A percentile compares a stretch with the other conserved stretches of the same genome.
Conservation (phyloP, 2,329 filamentous ascomycete species). For the Trichoderma koningiopsis region DNA sequence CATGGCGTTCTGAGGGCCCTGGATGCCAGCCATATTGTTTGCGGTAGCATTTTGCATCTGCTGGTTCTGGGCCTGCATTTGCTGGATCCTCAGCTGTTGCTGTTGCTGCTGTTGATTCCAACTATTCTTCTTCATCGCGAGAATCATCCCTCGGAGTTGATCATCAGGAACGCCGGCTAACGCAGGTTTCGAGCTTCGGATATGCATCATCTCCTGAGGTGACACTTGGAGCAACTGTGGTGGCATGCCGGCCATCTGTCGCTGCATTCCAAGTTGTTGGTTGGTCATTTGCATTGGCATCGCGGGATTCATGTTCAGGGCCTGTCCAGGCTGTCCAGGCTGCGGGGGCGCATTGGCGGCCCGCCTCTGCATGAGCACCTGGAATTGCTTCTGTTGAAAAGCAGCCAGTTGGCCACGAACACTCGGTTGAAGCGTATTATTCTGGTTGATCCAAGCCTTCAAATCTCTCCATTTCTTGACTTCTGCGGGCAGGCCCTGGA, state of each 20-base stretch:
- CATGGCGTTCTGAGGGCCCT: conserved; percentile 54
- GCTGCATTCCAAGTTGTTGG: conserved; percentile 35
- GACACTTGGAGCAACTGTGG: conserved; percentile 39
- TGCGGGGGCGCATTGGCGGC: conserved; percentile 35
- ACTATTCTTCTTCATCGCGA: conserved; percentile 39
- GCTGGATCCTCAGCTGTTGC: conserved; percentile 40
- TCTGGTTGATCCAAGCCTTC: conserved; percentile 46
- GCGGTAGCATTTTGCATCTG: conserved; percentile 43
- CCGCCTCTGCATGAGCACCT: conserved; percentile 37
- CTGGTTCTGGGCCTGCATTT: conserved; percentile 38
- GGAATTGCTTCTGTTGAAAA: conserved; percentile 47
- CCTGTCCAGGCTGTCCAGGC: conserved; percentile 38
- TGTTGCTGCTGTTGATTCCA: conserved; percentile 38
- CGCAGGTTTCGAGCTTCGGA: conserved; percentile 34
- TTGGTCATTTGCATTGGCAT: conserved; percentile 34
- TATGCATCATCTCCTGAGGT: conserved; percentile 39
- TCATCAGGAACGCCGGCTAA: conserved; percentile 39
- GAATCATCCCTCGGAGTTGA: conserved; percentile 37
- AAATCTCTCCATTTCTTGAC: conserved; percentile 54
- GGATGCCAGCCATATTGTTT: conserved; percentile 48
- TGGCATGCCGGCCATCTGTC: conserved; percentile 31
- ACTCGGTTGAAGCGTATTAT: conserved; percentile 38
- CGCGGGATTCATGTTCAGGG: conserved; percentile 33
- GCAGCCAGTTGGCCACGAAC: conserved; percentile 38
- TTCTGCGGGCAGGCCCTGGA: conserved; percentile 43